phyloP scores from a whole-genome alignment of 2,329 filamentous ascomycete genomes.

The Apiospora saccharicola region DNA sequence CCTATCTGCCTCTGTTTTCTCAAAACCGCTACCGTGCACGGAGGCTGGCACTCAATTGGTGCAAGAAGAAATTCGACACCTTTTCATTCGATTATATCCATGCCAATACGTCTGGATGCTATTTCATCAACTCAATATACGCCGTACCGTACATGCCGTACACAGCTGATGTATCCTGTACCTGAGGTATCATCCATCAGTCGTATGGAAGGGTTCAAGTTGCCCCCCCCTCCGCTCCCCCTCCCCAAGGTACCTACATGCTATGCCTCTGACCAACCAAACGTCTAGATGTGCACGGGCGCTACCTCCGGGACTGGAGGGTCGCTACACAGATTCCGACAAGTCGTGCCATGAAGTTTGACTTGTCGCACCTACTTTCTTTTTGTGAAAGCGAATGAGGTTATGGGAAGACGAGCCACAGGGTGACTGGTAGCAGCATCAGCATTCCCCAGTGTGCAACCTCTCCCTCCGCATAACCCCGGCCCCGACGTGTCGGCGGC shows the following conservation, averaged over 20 bases:
- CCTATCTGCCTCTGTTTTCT: not conserved
- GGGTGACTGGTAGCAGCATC: slow-evolving; percentile 13
- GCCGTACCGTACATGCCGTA: not conserved
- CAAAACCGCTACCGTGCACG: not conserved
- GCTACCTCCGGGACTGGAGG: not conserved
- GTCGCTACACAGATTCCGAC: slow-evolving; percentile 9
- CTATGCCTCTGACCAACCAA: not conserved
- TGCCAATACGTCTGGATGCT: slow-evolving; percentile 14
- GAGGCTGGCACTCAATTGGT: not conserved
- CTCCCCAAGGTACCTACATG: not conserved
- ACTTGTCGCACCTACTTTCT: slow-evolving; percentile 18
- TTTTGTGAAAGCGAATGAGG: slow-evolving; percentile 8
- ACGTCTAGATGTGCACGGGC: not conserved
- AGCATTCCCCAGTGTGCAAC: slow-evolving; percentile 18
- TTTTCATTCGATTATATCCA: slow-evolving; percentile 1
- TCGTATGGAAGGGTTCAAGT: not conserved
- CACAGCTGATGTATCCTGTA: slow-evolving; percentile 5
- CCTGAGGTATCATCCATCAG: not conserved
- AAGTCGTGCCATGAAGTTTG: slow-evolving; percentile 14
- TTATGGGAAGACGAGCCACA: slow-evolving; percentile 1
- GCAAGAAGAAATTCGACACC: not conserved
- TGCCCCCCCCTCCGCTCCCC: not conserved
- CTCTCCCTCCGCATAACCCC: slow-evolving; percentile 6
- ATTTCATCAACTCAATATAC: not conserved
- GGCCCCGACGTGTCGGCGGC: slow-evolving; percentile 10